phyloP scores from a whole-genome alignment of 2,329 filamentous ascomycete species.

The Colletotrichum musicola region DNA sequence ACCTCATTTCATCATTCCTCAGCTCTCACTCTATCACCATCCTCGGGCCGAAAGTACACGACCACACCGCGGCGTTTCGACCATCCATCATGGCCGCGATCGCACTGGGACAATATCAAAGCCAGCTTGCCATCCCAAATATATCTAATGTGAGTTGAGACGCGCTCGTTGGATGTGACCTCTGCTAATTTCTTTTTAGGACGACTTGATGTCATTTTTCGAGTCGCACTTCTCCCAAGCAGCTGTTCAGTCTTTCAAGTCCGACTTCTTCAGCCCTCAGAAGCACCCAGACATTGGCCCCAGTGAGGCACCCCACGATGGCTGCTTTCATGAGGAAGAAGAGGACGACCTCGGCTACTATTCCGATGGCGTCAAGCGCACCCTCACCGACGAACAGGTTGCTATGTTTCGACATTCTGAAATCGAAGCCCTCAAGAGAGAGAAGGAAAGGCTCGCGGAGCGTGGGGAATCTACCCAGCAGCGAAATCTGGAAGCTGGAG shows the following conservation, averaged over 20 bases:
- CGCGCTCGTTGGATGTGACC: neutral
- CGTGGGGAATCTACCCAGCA: neutral
- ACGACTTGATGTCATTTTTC: constrained; percentile 71
- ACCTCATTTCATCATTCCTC: constrained; percentile 11
- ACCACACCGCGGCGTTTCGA: neutral
- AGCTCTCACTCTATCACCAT: neutral
- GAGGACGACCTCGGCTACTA: constrained; percentile 86
- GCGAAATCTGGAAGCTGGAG: constrained; percentile 44
- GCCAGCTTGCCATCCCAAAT: constrained; percentile 17
- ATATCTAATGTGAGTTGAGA: constrained; percentile 32
- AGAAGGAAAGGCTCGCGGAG: constrained; percentile 53
- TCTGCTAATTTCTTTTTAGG: constrained; percentile 54
- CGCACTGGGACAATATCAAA: neutral
- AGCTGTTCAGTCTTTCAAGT: constrained; percentile 60
- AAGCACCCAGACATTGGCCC: constrained; percentile 42
- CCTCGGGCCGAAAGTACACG: neutral
- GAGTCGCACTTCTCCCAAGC: constrained; percentile 68
- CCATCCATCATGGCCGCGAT: constrained; percentile 11
- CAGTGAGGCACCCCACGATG: constrained; percentile 41
- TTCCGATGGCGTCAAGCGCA: constrained; percentile 86
- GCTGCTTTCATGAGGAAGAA: constrained; percentile 57
- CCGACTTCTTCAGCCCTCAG: constrained; percentile 57
- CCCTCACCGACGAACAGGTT: constrained; percentile 91
- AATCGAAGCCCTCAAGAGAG: constrained; percentile 72
- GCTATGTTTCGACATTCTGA: constrained; percentile 92